Conservation (phyloP, 225 moss, liverwort and hornwort genomes). For the Pseudoscleropodium purum region DNA sequence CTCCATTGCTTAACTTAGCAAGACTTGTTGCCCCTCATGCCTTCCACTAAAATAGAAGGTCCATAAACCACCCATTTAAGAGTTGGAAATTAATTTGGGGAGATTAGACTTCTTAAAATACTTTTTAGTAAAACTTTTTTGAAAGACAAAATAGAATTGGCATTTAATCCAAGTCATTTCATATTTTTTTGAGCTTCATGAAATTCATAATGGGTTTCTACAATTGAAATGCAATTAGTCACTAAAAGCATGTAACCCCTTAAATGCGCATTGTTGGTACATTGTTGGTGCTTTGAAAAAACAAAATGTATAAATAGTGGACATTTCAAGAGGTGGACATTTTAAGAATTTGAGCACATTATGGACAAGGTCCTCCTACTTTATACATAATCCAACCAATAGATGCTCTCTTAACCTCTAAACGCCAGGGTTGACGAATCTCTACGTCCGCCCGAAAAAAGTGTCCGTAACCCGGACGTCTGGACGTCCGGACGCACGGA, state of each 20-base stretch:
- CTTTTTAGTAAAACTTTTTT: neutral
- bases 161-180: neutral
- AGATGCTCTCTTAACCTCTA: too few species aligned
- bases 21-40: neutral
- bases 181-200: neutral
- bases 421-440: too few species aligned
- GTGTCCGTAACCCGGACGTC: too few species aligned
- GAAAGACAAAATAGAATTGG: neutral
- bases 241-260: neutral
- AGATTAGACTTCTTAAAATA: neutral
- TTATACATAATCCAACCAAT: too few species aligned
- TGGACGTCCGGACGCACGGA: too few species aligned
- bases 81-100: neutral
- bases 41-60: rapidly evolving
- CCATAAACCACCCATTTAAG: neutral
- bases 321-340: too few species aligned
- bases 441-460: too few species aligned
- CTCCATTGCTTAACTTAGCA: rapidly evolving
- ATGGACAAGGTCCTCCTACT: too few species aligned
- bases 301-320: too few species aligned
- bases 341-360: too few species aligned
- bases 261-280: neutral
- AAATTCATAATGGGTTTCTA: neutral
- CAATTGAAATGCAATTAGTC: neutral
- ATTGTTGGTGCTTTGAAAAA: neutral